Percentiles rank a stretch among this genome's conserved stretches.
Conservation (phyloP, 208 protist species). For the Wallacemonas sp. region DNA sequence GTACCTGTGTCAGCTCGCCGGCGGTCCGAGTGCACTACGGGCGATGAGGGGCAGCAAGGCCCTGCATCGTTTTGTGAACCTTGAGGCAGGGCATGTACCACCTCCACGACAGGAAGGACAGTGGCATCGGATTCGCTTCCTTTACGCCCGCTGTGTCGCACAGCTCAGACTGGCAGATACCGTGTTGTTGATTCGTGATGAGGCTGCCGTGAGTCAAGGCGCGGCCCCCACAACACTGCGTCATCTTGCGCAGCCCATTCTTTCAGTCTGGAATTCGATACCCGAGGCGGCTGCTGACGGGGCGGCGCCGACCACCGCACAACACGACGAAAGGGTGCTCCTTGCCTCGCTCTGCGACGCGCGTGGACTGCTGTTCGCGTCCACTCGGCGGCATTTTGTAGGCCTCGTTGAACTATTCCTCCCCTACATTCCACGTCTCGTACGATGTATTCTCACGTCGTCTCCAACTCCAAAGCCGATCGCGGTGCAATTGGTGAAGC, state of each 20-base stretch:
- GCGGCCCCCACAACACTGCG: not conserved
- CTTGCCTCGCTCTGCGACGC: constrained; percentile 30
- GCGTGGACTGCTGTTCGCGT: constrained; percentile 38
- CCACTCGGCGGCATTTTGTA: constrained; percentile 30
- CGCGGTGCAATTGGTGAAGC: constrained; percentile 26
- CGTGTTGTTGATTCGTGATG: constrained; percentile 12
- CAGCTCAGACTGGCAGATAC: constrained; percentile 19
- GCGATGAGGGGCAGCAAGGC: constrained; percentile 4
- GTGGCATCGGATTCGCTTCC: constrained; percentile 22
- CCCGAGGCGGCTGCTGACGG: not conserved
- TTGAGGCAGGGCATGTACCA: constrained; percentile 9
- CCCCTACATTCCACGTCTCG: constrained; percentile 23
- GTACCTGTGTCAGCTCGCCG: constrained; percentile 33
- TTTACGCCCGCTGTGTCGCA: constrained; percentile 40
- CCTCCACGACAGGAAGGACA: not conserved
- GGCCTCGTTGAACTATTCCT: constrained; percentile 36
- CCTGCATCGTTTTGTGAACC: constrained; percentile 11
- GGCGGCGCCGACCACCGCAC: not conserved
- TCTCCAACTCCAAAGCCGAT: constrained; percentile 7
- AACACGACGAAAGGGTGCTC: not conserved
- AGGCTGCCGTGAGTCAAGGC: not conserved
- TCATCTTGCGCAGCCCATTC: constrained; percentile 2
- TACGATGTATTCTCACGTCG: constrained; percentile 21
- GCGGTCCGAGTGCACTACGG: constrained; percentile 28
- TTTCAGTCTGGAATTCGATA: not conserved